These are phyloP conservation scores for Peronospora belbahrii DNA, from an alignment of 352 stramenopile genomes.

Conservation along the genomic window DNA sequence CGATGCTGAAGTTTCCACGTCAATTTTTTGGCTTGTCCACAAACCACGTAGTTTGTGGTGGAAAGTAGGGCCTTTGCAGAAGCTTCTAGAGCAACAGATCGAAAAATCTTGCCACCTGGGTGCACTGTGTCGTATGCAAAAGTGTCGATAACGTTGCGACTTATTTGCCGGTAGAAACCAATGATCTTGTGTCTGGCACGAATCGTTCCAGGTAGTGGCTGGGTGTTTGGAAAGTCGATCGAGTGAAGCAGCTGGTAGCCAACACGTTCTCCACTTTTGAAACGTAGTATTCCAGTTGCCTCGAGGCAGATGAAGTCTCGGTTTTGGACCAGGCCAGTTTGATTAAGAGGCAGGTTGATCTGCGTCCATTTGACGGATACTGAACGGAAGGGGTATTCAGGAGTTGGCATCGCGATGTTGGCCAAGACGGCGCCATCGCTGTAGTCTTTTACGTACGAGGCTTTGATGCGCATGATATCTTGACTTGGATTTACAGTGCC, in stretches of 20 bases:
- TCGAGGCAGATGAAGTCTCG: slow-evolving; percentile 21
- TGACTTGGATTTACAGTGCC: slow-evolving; percentile 10
- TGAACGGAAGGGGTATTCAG: slow-evolving; percentile 15
- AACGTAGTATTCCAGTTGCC: slow-evolving; percentile 12
- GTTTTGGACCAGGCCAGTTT: slow-evolving; percentile 14
- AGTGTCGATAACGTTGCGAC: slow-evolving; percentile 19
- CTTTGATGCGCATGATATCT: slow-evolving; percentile 14
- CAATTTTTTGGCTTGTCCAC: slow-evolving; percentile 16
- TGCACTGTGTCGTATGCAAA: slow-evolving; percentile 14
- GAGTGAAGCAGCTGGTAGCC: slow-evolving; percentile 20
- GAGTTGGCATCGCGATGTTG: slow-evolving; percentile 8
- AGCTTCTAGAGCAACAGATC: slow-evolving; percentile 2
- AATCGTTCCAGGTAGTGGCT: slow-evolving; percentile 5
- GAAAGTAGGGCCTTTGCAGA: slow-evolving; percentile 5
- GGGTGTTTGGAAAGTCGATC: slow-evolving; percentile 20
- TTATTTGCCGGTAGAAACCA: slow-evolving; percentile 15
- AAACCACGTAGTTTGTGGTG: slow-evolving; percentile 11
- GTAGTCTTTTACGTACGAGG: slow-evolving; percentile 8
- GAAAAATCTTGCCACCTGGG: slow-evolving; percentile 5
- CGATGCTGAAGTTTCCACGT: slow-evolving; percentile 18
- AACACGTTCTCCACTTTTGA: slow-evolving; percentile 16
- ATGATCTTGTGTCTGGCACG: slow-evolving; percentile 14
- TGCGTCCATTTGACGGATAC: slow-evolving; percentile 17
- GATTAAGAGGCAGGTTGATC: slow-evolving; percentile 1
- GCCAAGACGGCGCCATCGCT: slow-evolving; percentile 8